Evolutionary conservation across 2,329 filamentous ascomycete species (phyloP), one percentile per base, ranked within the genome.

Genomic region (Fusarium nanum): DNA sequence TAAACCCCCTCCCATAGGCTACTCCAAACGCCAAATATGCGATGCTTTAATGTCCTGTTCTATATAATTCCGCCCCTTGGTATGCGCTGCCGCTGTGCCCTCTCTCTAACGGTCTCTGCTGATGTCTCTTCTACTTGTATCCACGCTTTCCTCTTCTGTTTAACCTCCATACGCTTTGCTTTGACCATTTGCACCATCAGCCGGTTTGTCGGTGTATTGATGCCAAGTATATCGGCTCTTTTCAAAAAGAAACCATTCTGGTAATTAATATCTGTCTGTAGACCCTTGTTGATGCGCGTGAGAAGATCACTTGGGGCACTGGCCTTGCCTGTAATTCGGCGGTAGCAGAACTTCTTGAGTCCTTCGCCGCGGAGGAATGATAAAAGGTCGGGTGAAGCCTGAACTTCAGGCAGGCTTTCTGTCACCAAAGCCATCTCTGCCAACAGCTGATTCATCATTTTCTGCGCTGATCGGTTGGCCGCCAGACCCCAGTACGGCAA

Each of bases 201-300:
- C 73, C 90, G 89, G 76, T 97, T 96, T 66, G 91, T 83, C 13
- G 89, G 87, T 74, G 90, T 90, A 53, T 87, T 83, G n/a, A 97
- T 83, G 3, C 93, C 92, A 64, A 94, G 75, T 76, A 92, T 87
- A 73, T 88, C 85, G 1, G 92, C 96, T 42, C 91, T 87, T 53
- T 83, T 85, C 32, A 97, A 85, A 64, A 99, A 91, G 81, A 95
- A 99, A 1, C 94, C 95, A 77, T 97, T 98, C 72, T 95, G 87
- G 75, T 91, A 97, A 47, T 94, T 88, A 42, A 98, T 87, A 74
- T 97, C 93, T 0, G 93, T 93, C 61, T 84, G 81, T 65, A 82
- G 81, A 2, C 92, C 91, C 2, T 80, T 78, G 13, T 87, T 81
- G 14, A 94, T 83, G 73, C 91, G 88, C 56, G 86, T 85, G 8